Evolutionary conservation across 257 asterid species (phyloP).

Genomic region (Phtheirospermum japonicum): DNA sequence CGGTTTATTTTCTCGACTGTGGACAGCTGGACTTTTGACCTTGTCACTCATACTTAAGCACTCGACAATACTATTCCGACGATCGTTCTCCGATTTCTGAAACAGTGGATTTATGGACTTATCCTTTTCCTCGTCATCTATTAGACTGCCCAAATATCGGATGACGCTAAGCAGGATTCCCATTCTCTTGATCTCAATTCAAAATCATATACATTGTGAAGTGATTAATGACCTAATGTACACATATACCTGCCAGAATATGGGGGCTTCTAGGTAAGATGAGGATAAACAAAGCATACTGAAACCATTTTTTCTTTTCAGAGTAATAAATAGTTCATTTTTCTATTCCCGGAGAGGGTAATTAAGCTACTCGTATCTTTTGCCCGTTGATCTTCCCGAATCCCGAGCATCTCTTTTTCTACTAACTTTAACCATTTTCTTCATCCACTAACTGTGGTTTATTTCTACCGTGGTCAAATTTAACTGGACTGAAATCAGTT

Average conservation of each 20-base stretch:
- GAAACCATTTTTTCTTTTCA: background rate
- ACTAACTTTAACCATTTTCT: background rate
- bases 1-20: no score
- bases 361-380: background rate
- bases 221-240: no score
- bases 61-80: background rate
- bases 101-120: background rate
- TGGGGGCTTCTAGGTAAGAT: no score
- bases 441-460: background rate
- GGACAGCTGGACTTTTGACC: background rate
- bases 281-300: background rate
- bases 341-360: no score
- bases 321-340: no score
- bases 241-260: background rate
- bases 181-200: slow-evolving; percentile 19
- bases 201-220: no score
- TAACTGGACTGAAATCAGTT: background rate
- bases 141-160: background rate
- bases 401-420: background rate
- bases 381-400: background rate
- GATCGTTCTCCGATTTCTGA: background rate
- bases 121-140: slow-evolving; percentile 16
- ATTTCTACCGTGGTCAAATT: background rate
- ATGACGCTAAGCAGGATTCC: slow-evolving; percentile 12
- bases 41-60: background rate